Percentiles rank a stretch among this genome's conserved stretches.
These are phyloP conservation scores for Clavariopsis aquatica DNA, from an alignment of 495 filamentous ascomycete genomes.

Conservation along the genomic window DNA sequence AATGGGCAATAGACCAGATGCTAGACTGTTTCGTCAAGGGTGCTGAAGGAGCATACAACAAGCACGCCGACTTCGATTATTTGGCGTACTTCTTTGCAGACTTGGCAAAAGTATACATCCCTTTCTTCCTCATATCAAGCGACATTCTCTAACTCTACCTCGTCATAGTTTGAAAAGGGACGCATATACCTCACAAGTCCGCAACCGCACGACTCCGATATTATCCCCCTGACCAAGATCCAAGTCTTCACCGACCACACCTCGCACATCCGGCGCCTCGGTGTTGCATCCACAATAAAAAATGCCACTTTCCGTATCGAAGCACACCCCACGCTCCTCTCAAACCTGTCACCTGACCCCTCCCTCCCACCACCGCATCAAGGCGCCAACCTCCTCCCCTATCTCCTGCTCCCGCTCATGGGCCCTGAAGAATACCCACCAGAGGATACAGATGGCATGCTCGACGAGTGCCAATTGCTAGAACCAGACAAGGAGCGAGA, in stretches of 20 bases:
- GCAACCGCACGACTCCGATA: conserved; percentile 68
- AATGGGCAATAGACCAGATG: conserved; percentile 79
- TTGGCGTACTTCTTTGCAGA: conserved; percentile 93
- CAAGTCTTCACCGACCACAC: conserved; percentile 89
- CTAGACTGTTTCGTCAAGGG: conserved; percentile 96
- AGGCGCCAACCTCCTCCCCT: conserved; percentile 80
- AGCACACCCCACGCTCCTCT: conserved; percentile 67
- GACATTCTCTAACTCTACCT: neutral
- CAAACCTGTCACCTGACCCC: conserved; percentile 57
- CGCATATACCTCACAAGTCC: conserved; percentile 72
- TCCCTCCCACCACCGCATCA: conserved; percentile 60
- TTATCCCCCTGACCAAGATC: conserved; percentile 84
- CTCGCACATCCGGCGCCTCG: conserved; percentile 75
- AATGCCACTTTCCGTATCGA: conserved; percentile 74
- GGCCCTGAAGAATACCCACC: conserved; percentile 60
- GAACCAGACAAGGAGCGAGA: conserved; percentile 86
- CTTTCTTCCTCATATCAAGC: neutral
- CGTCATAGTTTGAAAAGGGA: conserved; percentile 57
- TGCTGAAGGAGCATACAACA: conserved; percentile 76
- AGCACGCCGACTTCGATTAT: conserved; percentile 86
- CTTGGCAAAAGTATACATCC: conserved; percentile 63
- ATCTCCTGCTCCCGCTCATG: conserved; percentile 72
- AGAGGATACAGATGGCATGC: conserved; percentile 74
- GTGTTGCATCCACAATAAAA: conserved; percentile 90
- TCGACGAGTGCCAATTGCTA: conserved; percentile 82